Conservation (phyloP, 1,284 basidiomycete species). For the Kalmanozyma brasiliensis region DNA sequence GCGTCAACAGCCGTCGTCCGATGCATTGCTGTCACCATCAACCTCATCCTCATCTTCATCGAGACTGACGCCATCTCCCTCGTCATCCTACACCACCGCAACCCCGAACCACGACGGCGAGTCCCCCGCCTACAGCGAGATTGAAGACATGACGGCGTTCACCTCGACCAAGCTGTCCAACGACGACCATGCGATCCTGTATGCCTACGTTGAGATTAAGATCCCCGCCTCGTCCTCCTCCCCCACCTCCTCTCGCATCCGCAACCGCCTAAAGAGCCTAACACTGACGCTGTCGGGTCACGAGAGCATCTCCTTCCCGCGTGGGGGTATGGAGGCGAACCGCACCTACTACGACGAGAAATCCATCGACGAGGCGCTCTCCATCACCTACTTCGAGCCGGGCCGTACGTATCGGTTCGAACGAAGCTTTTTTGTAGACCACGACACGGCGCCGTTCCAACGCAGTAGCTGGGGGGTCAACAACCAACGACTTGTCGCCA, state of each 20-base stretch:
- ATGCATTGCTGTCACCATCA: background rate
- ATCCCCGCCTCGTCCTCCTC: constrained; percentile 13
- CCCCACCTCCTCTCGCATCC: constrained; percentile 10
- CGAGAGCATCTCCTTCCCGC: constrained; percentile 36
- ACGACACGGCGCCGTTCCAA: constrained; percentile 28
- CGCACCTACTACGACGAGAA: constrained; percentile 19
- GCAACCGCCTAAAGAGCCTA: constrained; percentile 29
- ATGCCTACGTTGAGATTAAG: constrained; percentile 27
- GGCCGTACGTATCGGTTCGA: constrained; percentile 31
- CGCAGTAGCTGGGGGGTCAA: constrained; percentile 23
- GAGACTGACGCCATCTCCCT: constrained; percentile 3
- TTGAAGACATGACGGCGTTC: constrained; percentile 11
- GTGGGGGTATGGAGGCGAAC: constrained; percentile 20
- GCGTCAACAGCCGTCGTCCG: constrained; percentile 10
- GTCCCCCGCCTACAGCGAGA: constrained; percentile 22
- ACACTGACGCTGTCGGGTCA: constrained; percentile 20
- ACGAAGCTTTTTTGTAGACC: constrained; percentile 30
- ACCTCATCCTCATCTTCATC: constrained; percentile 1
- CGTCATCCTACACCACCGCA: background rate
- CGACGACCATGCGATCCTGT: constrained; percentile 27
- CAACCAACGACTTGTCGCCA: constrained; percentile 31
- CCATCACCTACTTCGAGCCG: constrained; percentile 22
- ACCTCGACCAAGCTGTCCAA: constrained; percentile 15
- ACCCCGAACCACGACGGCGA: constrained; percentile 6
- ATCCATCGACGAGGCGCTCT: constrained; percentile 20